phyloP scores from a whole-genome alignment of 805 yeast genomes.

The Candida tibetensis region DNA sequence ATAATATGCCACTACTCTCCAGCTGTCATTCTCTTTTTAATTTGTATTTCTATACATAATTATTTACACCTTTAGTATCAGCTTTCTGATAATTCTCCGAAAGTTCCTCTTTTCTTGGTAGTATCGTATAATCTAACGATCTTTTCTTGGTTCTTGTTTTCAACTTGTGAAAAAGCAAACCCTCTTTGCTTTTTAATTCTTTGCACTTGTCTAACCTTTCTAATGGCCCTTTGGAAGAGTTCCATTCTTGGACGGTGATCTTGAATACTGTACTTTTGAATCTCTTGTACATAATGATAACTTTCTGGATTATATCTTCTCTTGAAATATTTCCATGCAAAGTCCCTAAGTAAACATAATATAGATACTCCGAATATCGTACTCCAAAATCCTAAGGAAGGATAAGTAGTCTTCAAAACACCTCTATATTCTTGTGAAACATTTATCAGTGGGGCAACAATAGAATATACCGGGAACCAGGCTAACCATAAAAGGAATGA shows the following conservation, averaged over 20 bases:
- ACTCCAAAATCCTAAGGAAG: slow-evolving; percentile 82
- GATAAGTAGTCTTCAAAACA: slow-evolving; percentile 69
- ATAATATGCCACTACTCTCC: no score
- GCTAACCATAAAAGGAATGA: slow-evolving; percentile 80
- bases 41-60: neutral
- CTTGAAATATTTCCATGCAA: slow-evolving; percentile 91
- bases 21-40: neutral
- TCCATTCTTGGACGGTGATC: slow-evolving; percentile 96
- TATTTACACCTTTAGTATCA: neutral
- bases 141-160: slow-evolving; percentile 84
- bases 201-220: slow-evolving; percentile 97
- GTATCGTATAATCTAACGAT: slow-evolving; percentile 94
- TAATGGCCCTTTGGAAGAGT: slow-evolving; percentile 93
- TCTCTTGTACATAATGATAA: slow-evolving; percentile 94
- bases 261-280: slow-evolving; percentile 90
- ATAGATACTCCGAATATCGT: slow-evolving; percentile 70
- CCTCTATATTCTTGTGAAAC: slow-evolving; percentile 87
- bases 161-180: slow-evolving; percentile 95
- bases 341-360: slow-evolving; percentile 79
- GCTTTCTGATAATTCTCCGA: slow-evolving; percentile 48
- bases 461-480: slow-evolving; percentile 83
- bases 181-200: slow-evolving; percentile 98
- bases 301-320: slow-evolving; percentile 89
- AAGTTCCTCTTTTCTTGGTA: slow-evolving; percentile 75
- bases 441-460: slow-evolving; percentile 76